Evolutionary conservation across 2,329 filamentous ascomycete genomes (phyloP).

Genomic region (Tympanopsis confertula): DNA sequence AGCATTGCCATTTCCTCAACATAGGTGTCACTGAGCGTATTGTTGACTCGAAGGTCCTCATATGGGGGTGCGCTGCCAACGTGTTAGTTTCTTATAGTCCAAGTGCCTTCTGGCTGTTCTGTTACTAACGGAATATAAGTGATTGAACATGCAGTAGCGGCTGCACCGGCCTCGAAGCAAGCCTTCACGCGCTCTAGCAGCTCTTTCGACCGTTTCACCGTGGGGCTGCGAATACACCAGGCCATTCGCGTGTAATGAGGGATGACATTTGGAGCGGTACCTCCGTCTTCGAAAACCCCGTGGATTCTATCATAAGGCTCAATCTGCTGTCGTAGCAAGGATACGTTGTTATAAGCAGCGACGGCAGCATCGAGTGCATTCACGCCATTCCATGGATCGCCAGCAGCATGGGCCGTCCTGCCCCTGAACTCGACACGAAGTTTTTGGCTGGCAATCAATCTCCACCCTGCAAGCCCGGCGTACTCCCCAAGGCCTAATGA

Average conservation of each 20-base stretch:
- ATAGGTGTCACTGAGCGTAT: slow-evolving; percentile 28
- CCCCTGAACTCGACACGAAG: slow-evolving; percentile 19
- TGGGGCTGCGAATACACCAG: slow-evolving; percentile 24
- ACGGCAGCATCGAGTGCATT: slow-evolving; percentile 26
- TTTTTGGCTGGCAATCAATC: slow-evolving; percentile 18
- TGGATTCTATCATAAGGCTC: slow-evolving; percentile 22
- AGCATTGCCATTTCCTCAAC: slow-evolving; percentile 27
- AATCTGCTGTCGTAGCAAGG: slow-evolving; percentile 24
- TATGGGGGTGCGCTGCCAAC: slow-evolving; percentile 22
- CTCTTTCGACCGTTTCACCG: slow-evolving; percentile 13
- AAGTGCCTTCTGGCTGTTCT: background rate
- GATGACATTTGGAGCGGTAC: slow-evolving; percentile 24
- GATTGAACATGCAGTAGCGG: slow-evolving; percentile 20
- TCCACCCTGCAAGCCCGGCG: slow-evolving; percentile 12
- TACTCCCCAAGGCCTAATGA: slow-evolving; percentile 4
- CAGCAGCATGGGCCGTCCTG: slow-evolving; percentile 20
- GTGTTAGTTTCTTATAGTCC: background rate
- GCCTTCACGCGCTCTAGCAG: slow-evolving; percentile 17
- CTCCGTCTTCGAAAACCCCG: slow-evolving; percentile 21
- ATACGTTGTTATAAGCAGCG: slow-evolving; percentile 19
- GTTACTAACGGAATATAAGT: slow-evolving; percentile 19
- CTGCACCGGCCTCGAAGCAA: slow-evolving; percentile 22
- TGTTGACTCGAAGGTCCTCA: slow-evolving; percentile 30
- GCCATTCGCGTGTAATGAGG: slow-evolving; percentile 23
- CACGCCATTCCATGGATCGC: slow-evolving; percentile 21